phyloP scores from a whole-genome alignment of 1,284 basidiomycete genomes.

The Tilletiaria anomala region DNA sequence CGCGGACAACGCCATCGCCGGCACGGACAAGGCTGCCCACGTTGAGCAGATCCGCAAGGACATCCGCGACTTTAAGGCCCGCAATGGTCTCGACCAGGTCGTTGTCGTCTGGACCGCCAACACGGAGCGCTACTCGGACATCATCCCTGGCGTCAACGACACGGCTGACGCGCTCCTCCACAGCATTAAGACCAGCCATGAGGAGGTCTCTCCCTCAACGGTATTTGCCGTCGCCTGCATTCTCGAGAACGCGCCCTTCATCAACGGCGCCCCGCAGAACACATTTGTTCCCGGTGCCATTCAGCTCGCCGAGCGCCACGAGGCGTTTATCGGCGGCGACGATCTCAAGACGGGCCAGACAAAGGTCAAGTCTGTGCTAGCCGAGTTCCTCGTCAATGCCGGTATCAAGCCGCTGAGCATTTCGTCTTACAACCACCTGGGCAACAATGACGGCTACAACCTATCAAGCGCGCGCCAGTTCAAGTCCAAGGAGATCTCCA shows the following conservation, averaged over 20 bases:
- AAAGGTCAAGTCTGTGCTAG: slow-evolving; percentile 64
- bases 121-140: slow-evolving; percentile 92
- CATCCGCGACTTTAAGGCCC: slow-evolving; percentile 80
- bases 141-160: slow-evolving; percentile 89
- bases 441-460: slow-evolving; percentile 95
- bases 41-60: slow-evolving; percentile 82
- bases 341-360: slow-evolving; percentile 65
- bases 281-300: slow-evolving; percentile 95
- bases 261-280: slow-evolving; percentile 98
- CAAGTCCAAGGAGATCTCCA: slow-evolving; percentile 78
- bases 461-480: slow-evolving; percentile 80
- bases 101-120: slow-evolving; percentile 97
- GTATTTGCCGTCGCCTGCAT: slow-evolving; percentile 91
- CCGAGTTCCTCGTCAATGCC: slow-evolving; percentile 96
- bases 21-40: slow-evolving; percentile 72
- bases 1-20: slow-evolving; percentile 79
- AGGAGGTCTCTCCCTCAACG: slow-evolving; percentile 86
- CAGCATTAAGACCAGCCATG: slow-evolving; percentile 69
- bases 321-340: slow-evolving; percentile 91
- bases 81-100: slow-evolving; percentile 63
- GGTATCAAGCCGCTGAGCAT: slow-evolving; percentile 97
- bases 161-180: slow-evolving; percentile 75
- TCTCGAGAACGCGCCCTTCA: slow-evolving; percentile 84
- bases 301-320: slow-evolving; percentile 72
- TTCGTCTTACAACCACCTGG: slow-evolving; percentile 94